These are phyloP conservation scores for Botrytis galanthina DNA, from an alignment of 2,329 filamentous ascomycete genomes.

Conservation along the genomic window DNA sequence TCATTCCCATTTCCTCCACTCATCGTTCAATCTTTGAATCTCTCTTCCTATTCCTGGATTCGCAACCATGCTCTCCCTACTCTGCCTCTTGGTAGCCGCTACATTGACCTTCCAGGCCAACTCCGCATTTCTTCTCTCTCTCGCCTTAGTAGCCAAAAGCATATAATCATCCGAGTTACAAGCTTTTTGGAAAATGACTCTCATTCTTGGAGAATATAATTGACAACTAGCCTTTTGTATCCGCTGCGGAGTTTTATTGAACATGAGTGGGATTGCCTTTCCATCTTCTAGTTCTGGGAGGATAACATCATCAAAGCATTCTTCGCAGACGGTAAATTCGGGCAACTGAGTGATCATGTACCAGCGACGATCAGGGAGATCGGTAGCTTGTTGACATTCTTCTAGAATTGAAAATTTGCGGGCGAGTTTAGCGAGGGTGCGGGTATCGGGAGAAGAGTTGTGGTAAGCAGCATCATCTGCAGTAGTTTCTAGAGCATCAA, in stretches of 20 bases:
- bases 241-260: constrained; percentile 60
- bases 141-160: constrained; percentile 57
- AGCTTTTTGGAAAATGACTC: constrained; percentile 66
- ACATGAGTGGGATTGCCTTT: constrained; percentile 59
- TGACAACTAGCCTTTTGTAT: constrained; percentile 63
- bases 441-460: constrained; percentile 30
- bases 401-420: constrained; percentile 27
- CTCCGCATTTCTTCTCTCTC: constrained; percentile 49
- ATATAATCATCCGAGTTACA: constrained; percentile 65
- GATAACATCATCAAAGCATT: constrained; percentile 82
- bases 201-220: constrained; percentile 78
- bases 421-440: constrained; percentile 32
- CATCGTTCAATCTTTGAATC: constrained; percentile 47
- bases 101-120: constrained; percentile 29
- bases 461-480: constrained; percentile 49
- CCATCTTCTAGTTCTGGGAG: constrained; percentile 60
- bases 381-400: constrained; percentile 41
- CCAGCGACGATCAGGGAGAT: constrained; percentile 65
- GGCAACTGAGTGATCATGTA: constrained; percentile 73
- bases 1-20: constrained; percentile 54
- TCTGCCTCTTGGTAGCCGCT: constrained; percentile 27
- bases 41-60: constrained; percentile 38
- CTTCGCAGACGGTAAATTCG: constrained; percentile 79
- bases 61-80: constrained; percentile 17
- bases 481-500: constrained; percentile 57